Percentiles rank a stretch among this genome's conserved stretches.
These are phyloP conservation scores for Clarireedia paspali DNA, from an alignment of 2,329 filamentous ascomycete genomes.

Conservation along the genomic window DNA sequence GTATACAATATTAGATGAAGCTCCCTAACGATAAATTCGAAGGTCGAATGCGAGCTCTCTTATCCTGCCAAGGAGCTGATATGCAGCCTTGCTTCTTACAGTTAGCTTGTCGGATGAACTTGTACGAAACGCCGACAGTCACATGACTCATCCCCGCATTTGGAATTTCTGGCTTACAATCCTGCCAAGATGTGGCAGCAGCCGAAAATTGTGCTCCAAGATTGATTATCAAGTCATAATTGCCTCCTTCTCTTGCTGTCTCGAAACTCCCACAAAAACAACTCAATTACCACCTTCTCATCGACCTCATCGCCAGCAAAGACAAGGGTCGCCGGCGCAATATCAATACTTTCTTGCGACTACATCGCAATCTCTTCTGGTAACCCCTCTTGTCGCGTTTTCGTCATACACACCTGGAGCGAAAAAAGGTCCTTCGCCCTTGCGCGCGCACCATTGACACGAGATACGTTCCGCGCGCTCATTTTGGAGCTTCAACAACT, in stretches of 20 bases:
- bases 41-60: no score
- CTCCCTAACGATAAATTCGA: not conserved
- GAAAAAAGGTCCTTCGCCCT: no score
- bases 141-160: not conserved
- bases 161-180: not conserved
- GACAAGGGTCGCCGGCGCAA: no score
- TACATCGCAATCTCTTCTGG: no score
- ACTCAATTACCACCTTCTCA: not conserved
- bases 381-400: no score
- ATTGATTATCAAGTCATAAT: not conserved
- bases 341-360: no score
- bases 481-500: no score
- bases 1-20: not conserved
- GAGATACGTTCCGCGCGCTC: no score
- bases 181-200: not conserved
- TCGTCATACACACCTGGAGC: no score
- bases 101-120: not conserved
- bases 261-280: not conserved
- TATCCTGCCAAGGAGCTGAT: not conserved
- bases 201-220: not conserved
- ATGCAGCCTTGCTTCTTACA: not conserved
- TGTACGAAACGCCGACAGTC: not conserved
- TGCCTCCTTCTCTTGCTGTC: not conserved
- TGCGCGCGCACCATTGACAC: no score
- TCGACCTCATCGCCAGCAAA: not conserved